These are phyloP conservation scores for Podospora sp. DNA, from an alignment of 495 filamentous ascomycete genomes.

Conservation along the genomic window DNA sequence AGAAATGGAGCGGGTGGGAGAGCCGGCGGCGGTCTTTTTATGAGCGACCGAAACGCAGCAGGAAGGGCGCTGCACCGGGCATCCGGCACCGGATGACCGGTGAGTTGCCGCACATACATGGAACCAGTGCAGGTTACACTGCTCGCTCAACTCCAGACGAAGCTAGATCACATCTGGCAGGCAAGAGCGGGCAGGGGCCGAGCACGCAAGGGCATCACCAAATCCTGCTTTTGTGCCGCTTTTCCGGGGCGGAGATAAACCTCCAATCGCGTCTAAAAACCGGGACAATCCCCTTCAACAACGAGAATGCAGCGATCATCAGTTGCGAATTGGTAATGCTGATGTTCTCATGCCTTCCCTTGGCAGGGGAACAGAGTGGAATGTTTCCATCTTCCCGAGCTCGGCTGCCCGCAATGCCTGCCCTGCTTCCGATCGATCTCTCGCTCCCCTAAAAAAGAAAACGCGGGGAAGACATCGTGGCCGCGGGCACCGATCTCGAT, in stretches of 20 bases:
- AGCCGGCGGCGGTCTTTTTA: background rate
- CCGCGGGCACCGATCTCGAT: background rate
- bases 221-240: background rate
- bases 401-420: background rate
- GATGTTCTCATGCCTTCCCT: background rate
- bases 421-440: too few species aligned
- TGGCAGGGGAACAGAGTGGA: background rate
- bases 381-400: background rate
- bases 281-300: background rate
- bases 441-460: background rate
- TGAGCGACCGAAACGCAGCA: background rate
- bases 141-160: background rate
- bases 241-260: background rate
- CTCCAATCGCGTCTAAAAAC: background rate
- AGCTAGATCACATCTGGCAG: background rate
- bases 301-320: background rate
- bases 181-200: background rate
- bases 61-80: background rate
- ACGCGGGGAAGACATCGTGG: background rate
- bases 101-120: background rate
- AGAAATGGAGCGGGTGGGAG: background rate
- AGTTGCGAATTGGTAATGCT: background rate
- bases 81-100: background rate
- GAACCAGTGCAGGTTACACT: background rate
- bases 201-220: background rate